Conservation (phyloP, 129 eudicot species). For the Lactuca saligna region DNA sequence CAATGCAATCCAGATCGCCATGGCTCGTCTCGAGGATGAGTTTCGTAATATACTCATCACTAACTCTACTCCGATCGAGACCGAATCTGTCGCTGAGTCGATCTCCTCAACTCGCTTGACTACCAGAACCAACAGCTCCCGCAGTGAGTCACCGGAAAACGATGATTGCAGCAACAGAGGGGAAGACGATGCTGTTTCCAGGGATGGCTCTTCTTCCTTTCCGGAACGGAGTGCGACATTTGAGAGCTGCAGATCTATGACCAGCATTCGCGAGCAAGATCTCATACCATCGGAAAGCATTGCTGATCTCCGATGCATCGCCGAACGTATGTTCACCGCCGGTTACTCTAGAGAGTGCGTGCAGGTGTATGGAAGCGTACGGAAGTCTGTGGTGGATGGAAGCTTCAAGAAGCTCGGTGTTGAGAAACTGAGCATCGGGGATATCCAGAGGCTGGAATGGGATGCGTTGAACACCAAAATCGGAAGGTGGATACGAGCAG, state of each 20-base stretch:
- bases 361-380: conserved; percentile 67
- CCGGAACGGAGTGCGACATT: conserved; percentile 29
- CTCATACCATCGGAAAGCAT: conserved; percentile 48
- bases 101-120: conserved; percentile 21
- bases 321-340: conserved; percentile 62
- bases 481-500: conserved; percentile 60
- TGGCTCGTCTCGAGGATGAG: conserved; percentile 87
- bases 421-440: conserved; percentile 65
- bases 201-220: conserved; percentile 23
- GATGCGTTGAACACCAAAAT: conserved; percentile 56
- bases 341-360: conserved; percentile 60
- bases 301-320: conserved; percentile 56
- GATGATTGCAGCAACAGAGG: conserved; percentile 5
- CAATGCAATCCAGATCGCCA: conserved; percentile 74
- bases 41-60: conserved; percentile 57
- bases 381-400: conserved; percentile 49
- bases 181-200: conserved; percentile 27
- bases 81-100: conserved; percentile 47
- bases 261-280: conserved; percentile 72
- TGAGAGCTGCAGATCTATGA: conserved; percentile 57
- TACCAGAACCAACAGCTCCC: conserved; percentile 24
- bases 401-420: conserved; percentile 50
- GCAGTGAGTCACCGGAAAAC: conserved; percentile 30
- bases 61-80: conserved; percentile 49
- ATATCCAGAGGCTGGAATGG: conserved; percentile 67